Conservation (phyloP, 371 early-diverging fungal species). For the Thermomucor indicae-seudaticae region DNA sequence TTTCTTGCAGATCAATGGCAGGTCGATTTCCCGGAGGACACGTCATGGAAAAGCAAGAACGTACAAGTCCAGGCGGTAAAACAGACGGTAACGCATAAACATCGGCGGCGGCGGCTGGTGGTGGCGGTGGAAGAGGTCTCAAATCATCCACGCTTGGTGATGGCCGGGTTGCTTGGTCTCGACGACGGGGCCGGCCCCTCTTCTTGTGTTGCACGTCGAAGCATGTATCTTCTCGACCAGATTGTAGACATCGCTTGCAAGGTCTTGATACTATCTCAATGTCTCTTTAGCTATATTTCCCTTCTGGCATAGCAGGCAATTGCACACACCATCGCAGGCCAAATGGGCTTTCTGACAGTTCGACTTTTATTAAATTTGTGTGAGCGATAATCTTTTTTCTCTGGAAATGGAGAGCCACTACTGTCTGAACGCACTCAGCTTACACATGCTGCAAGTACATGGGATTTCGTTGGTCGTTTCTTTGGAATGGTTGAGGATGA, state of each 20-base stretch:
- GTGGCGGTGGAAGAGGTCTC: background rate
- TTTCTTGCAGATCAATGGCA: background rate
- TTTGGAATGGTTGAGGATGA: constrained; percentile 1
- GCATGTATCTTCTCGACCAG: constrained; percentile 68
- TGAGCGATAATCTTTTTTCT: background rate
- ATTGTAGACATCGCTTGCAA: constrained; percentile 67
- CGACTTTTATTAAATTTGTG: constrained; percentile 11
- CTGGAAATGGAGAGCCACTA: background rate
- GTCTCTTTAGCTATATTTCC: background rate
- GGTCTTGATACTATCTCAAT: constrained; percentile 58
- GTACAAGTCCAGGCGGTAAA: background rate
- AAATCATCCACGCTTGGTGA: background rate
- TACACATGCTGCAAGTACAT: constrained; percentile 20
- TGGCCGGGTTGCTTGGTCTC: constrained; percentile 32
- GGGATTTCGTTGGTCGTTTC: constrained; percentile 12
- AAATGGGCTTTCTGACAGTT: constrained; percentile 48
- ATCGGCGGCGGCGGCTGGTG: too few species aligned
- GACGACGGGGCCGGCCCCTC: constrained; percentile 73
- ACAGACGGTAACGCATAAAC: background rate
- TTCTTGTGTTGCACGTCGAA: constrained; percentile 78
- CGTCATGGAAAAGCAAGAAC: constrained; percentile 1
- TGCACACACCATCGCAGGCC: constrained; percentile 43
- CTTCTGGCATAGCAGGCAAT: background rate
- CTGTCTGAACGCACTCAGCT: background rate
- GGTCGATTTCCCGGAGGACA: background rate